Conservation (phyloP, 1,284 basidiomycete genomes). For the Apiotrichum siamense region DNA sequence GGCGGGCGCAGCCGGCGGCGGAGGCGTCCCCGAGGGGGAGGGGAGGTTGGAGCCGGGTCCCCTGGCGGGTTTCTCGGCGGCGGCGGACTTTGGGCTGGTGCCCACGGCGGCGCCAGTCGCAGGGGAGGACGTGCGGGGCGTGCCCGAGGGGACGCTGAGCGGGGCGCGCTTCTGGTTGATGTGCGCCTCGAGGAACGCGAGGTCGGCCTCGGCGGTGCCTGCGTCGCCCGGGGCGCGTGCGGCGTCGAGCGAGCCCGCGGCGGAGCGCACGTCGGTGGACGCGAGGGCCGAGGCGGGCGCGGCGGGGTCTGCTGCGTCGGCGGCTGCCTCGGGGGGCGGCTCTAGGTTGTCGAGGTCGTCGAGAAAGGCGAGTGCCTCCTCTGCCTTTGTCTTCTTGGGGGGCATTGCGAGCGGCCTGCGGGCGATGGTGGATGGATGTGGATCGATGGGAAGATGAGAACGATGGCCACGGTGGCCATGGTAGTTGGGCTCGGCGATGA, state of each 20-base stretch:
- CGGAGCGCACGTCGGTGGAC: constrained; percentile 12
- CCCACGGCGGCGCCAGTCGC: too few relatives aligned
- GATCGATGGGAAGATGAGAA: background rate
- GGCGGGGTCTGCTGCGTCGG: background rate
- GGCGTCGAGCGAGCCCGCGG: constrained; percentile 50
- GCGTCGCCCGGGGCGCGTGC: too few relatives aligned
- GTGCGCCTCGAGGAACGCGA: constrained; percentile 83
- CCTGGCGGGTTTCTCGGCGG: constrained; percentile 8
- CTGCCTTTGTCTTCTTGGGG: constrained; percentile 60
- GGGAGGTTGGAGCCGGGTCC: constrained; percentile 17
- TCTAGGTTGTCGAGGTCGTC: constrained; percentile 79
- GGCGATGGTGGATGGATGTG: constrained; percentile 18
- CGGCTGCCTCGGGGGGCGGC: constrained; percentile 9
- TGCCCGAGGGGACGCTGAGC: constrained; percentile 17
- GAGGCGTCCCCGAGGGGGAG: background rate
- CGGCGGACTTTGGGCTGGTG: too few relatives aligned
- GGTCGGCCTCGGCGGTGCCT: constrained; percentile 54
- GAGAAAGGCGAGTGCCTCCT: constrained; percentile 82
- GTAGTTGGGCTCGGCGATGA: too few relatives aligned
- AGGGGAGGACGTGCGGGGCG: constrained; percentile 26
- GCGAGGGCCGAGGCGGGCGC: constrained; percentile 8
- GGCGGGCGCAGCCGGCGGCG: constrained; percentile 5
- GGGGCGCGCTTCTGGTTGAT: constrained; percentile 68
- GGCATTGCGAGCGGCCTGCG: constrained; percentile 41
- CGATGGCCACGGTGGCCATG: background rate